phyloP scores from a whole-genome alignment of 768 basidiomycete genomes.

The Naganishia onofrii region DNA sequence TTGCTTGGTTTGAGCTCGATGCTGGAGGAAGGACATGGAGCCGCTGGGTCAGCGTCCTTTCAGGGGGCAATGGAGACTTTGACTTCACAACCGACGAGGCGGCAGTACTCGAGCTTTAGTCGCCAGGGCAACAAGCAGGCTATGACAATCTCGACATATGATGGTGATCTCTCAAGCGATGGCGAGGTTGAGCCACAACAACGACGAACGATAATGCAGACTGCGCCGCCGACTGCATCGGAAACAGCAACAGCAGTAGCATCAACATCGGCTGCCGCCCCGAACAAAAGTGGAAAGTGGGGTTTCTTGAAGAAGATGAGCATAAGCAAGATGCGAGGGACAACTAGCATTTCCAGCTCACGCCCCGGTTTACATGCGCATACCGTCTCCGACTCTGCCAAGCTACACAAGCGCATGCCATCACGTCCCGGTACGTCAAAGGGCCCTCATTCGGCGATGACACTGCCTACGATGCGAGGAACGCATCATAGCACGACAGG shows the following conservation, averaged over 20 bases:
- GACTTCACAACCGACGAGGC: background rate
- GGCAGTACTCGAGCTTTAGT: conserved; percentile 13
- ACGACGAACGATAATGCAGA: conserved; percentile 14
- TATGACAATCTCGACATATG: conserved; percentile 37
- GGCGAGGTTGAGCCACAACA: conserved; percentile 12
- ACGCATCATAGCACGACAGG: conserved; percentile 23
- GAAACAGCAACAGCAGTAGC: too few relatives aligned
- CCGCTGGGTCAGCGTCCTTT: background rate
- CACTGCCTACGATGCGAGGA: conserved; percentile 27
- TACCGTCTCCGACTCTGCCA: conserved; percentile 1
- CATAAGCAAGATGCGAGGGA: conserved; percentile 76
- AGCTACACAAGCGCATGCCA: conserved; percentile 27
- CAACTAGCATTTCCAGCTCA: background rate
- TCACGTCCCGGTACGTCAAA: conserved; percentile 34
- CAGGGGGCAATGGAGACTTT: conserved; percentile 5
- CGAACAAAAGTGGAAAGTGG: conserved; percentile 72
- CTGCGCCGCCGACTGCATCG: conserved; percentile 27
- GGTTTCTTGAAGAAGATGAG: conserved; percentile 98
- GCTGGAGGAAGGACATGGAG: background rate
- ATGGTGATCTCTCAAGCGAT: conserved; percentile 22
- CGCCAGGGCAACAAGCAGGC: conserved; percentile 32
- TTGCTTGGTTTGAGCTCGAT: conserved; percentile 32
- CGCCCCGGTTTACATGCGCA: background rate
- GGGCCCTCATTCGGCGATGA: conserved; percentile 37
- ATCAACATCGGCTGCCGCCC: background rate